phyloP scores from a whole-genome alignment of 805 yeast species.

The Maudiozyma saulgeensis region DNA sequence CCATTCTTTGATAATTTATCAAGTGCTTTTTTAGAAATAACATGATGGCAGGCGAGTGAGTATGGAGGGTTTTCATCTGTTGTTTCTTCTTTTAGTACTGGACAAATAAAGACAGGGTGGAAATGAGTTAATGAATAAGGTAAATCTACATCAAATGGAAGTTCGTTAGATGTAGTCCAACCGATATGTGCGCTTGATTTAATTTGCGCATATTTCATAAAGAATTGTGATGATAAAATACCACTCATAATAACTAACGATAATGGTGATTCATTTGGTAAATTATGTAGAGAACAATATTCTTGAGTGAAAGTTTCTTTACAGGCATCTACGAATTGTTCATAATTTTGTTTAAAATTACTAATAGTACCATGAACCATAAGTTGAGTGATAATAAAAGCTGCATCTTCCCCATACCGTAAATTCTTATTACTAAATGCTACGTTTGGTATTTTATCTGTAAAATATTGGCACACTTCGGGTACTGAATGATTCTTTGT shows the following conservation, averaged over 20 bases:
- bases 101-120: slow-evolving; percentile 64
- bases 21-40: slow-evolving; percentile 47
- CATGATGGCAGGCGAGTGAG: slow-evolving; percentile 54
- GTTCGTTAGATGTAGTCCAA: slow-evolving; percentile 50
- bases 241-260: slow-evolving; percentile 43
- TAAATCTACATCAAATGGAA: slow-evolving; percentile 51
- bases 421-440: slow-evolving; percentile 32
- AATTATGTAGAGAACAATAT: slow-evolving; percentile 40
- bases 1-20: slow-evolving; percentile 35
- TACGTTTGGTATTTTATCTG: slow-evolving; percentile 26
- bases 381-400: slow-evolving; percentile 36
- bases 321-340: slow-evolving; percentile 15
- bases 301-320: slow-evolving; percentile 35
- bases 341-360: slow-evolving; percentile 18
- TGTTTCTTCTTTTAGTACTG: slow-evolving; percentile 58
- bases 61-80: slow-evolving; percentile 54
- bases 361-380: slow-evolving; percentile 15
- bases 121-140: slow-evolving; percentile 42
- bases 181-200: slow-evolving; percentile 26
- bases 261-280: slow-evolving; percentile 46
- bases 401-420: slow-evolving; percentile 18
- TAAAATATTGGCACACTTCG: slow-evolving; percentile 33
- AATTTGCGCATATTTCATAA: slow-evolving; percentile 38
- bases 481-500: slow-evolving; percentile 12
- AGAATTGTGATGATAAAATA: slow-evolving; percentile 42